Conservation (phyloP, 768 basidiomycete genomes). For the Ramaria rubella region DNA sequence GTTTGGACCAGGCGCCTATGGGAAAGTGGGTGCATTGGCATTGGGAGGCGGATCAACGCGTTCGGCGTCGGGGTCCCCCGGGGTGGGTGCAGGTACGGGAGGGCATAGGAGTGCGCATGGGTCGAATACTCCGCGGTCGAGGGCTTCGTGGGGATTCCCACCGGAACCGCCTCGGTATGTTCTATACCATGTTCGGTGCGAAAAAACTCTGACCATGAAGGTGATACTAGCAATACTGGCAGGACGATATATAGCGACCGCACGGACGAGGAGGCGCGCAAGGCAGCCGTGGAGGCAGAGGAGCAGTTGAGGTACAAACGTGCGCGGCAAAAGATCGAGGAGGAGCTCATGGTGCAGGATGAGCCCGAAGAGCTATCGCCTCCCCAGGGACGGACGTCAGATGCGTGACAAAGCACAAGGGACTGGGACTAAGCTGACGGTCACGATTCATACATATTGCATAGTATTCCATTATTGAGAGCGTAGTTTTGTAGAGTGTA, state of each 20-base stretch:
- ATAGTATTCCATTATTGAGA: not conserved
- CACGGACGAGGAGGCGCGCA: conserved; percentile 10
- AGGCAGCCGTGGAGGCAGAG: conserved; percentile 8
- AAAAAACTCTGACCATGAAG: not conserved
- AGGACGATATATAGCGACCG: conserved; percentile 11
- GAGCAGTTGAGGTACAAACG: conserved; percentile 6
- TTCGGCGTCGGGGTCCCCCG: not conserved
- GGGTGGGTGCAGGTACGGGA: not conserved
- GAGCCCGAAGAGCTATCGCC: not conserved
- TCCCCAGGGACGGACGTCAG: not conserved
- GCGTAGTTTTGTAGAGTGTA: not conserved
- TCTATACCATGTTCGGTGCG: not conserved
- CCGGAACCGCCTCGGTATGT: conserved; percentile 8
- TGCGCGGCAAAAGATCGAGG: conserved; percentile 8
- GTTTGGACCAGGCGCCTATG: conserved; percentile 10
- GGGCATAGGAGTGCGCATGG: too few species aligned
- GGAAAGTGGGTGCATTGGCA: conserved; percentile 1
- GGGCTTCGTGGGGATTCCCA: conserved; percentile 6
- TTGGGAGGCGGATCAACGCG: not conserved
- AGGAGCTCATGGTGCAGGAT: conserved; percentile 4
- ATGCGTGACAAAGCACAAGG: not conserved
- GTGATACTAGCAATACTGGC: conserved; percentile 1
- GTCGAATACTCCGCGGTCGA: not conserved
- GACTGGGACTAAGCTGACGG: too few species aligned
- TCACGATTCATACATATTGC: too few species aligned